Evolutionary conservation across 2,329 filamentous ascomycete genomes (phyloP), one percentile per base, ranked within the genome.

Genomic region (Sclerotiophoma versabilis): DNA sequence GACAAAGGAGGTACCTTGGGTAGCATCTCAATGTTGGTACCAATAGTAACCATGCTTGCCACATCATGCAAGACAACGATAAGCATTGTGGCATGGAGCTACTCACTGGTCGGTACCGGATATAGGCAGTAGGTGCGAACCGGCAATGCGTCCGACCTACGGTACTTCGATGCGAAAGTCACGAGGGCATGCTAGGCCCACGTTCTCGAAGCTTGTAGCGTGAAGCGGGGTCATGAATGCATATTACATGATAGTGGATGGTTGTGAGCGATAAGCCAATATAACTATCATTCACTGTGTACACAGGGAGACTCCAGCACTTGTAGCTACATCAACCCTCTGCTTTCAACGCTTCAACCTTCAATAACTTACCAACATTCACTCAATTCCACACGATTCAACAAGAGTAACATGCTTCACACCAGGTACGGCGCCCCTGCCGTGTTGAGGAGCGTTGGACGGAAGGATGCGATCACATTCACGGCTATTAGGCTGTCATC

Each of bases 171-270:
- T 48, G 62, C 59, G 53, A 55, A 54, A 50, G 59, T 65, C 65
- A 67, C 61, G 58, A 60, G 65, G 47, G 29, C 36, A 37, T 34
- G 49, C 23, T 49, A 49, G 54, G 46, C 54, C 59, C 49, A 59
- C 58, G 55, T 59, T 60, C 53, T 52, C 52, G 50, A 49, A 62
- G 41, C 43, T 30, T 37, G 22, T 41, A 57, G 44, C 29, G 38
- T 15, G 48, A 46, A 60, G 65, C 65, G 65, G 65, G 65, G 65
- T 66, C 45, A 32, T 26, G 23, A 34, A 47, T 36, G 59, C 17
- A 49, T 19, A 33, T 57, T 49, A 51, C 59, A 57, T 42, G 47
- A 42, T 49, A 54, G 39, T 43, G 45, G 22, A 17, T 49, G 55
- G 34, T 4, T 53, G 22, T 52, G 50, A 38, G 23, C 58, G 64